Evolutionary conservation across 2,329 filamentous ascomycete genomes (phyloP), one percentile per base, ranked within the genome.

Genomic region (Rutstroemia sp.): DNA sequence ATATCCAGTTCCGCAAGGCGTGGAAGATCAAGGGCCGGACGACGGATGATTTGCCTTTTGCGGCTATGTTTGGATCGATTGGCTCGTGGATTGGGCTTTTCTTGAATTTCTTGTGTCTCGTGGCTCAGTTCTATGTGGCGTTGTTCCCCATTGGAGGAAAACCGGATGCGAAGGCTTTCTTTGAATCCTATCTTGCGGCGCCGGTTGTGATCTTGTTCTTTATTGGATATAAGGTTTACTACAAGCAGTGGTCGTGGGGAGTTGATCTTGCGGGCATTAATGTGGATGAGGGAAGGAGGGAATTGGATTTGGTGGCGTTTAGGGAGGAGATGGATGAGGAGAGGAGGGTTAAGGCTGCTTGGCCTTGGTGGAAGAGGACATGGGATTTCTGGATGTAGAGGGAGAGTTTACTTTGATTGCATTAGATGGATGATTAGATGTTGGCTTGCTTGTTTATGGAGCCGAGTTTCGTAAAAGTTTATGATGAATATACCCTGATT

Each of bases 41-140:
- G 40, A 67, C 75, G 19, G 72, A 74, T 36, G 72, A 77, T 63
- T 73, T 81, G 40, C 76, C 77, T 2, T 80, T 78, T 61, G 69
- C 67, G 60, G 70, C 76, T 38, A 64, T 65, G 59, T 61, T 75
- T 16, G 88, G 88, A 42, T 70, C 88, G 12, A 75, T 76, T 56
- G 88, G 88, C 27, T 89, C 86, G 44, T 89, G 76, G 73, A 70
- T 89, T 48, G 87, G 87, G 10, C 74, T 91, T 49, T 59, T 73
- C 49, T 78, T 92, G 65, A 88, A 88, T 71, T 64, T 76, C 19
- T 68, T 92, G 8, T 84, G 88, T 54, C 74, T 92, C 44, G 73
- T 89, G 39, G 87, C 86, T 21, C 67, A 70, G 52, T 69, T 70
- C 57, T 74, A 74, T 57, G 65, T 74, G 2, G 72, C 74, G 1